Percentiles rank a stretch among this genome's conserved stretches.
phyloP scores from a whole-genome alignment of 2,329 filamentous ascomycete species.

The Zymoseptoria passerinii region DNA sequence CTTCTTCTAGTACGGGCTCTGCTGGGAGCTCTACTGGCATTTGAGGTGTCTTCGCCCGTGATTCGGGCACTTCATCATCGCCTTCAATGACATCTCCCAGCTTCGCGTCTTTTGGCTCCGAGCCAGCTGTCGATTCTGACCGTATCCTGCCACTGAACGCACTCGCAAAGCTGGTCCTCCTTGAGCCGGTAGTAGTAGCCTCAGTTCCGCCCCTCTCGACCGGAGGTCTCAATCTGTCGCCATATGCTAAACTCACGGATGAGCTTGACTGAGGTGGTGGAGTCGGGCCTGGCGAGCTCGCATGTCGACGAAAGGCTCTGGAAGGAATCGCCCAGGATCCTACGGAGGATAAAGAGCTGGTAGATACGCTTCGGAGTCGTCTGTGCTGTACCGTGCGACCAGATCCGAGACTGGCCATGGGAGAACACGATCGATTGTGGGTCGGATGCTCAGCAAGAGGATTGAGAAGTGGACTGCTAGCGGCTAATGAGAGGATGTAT shows the following conservation, averaged over 20 bases:
- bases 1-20: neutral
- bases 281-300: neutral
- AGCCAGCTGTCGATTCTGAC: slow-evolving; percentile 2
- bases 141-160: slow-evolving; percentile 4
- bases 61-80: slow-evolving; percentile 1
- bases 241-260: slow-evolving; percentile 7
- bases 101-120: neutral
- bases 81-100: slow-evolving; percentile 11
- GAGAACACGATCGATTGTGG: slow-evolving; percentile 15
- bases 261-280: slow-evolving; percentile 7
- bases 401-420: slow-evolving; percentile 17
- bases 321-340: slow-evolving; percentile 7
- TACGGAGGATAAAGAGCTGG: slow-evolving; percentile 21
- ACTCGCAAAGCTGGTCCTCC: slow-evolving; percentile 11
- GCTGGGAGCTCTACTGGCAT: neutral
- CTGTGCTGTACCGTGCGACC: slow-evolving; percentile 21
- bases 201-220: neutral
- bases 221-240: neutral
- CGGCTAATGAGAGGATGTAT: slow-evolving; percentile 5
- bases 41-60: neutral
- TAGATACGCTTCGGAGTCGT: slow-evolving; percentile 21
- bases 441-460: slow-evolving; percentile 1
- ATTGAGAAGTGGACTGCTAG: slow-evolving; percentile 4
- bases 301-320: neutral
- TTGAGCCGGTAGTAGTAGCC: slow-evolving; percentile 6